phyloP scores from a whole-genome alignment of 106 monocot species.

The Hemerocallis citrina region DNA sequence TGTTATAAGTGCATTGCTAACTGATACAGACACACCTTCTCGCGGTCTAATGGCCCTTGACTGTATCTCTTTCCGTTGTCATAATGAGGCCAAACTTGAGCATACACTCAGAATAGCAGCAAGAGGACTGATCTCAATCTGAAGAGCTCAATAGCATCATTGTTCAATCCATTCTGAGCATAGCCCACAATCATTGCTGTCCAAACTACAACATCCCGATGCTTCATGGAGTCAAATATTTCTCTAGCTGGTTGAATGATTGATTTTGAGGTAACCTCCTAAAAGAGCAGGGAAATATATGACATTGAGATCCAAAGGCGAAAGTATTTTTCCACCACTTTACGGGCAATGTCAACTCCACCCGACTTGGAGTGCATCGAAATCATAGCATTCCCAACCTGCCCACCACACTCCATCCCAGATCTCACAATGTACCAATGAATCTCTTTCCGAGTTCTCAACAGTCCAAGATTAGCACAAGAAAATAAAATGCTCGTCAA shows the following conservation, averaged over 20 bases:
- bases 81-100: conserved; percentile 47
- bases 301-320: conserved; percentile 29
- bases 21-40: conserved; percentile 59
- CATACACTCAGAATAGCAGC: conserved; percentile 75
- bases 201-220: conserved; percentile 84
- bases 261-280: conserved; percentile 79
- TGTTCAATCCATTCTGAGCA: conserved; percentile 56
- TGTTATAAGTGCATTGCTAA: conserved; percentile 74
- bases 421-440: conserved; percentile 57
- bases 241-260: conserved; percentile 60
- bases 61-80: conserved; percentile 72
- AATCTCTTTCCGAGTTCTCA: conserved; percentile 56
- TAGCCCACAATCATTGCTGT: conserved; percentile 96
- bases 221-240: conserved; percentile 67
- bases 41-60: conserved; percentile 52
- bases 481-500: conserved; percentile 73
- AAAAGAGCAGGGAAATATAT: conserved; percentile 79
- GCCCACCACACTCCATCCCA: conserved; percentile 19
- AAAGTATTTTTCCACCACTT: conserved; percentile 21
- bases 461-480: conserved; percentile 53
- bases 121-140: conserved; percentile 38
- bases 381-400: conserved; percentile 79
- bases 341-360: conserved; percentile 41
- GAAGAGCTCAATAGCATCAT: conserved; percentile 66
- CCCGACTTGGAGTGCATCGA: conserved; percentile 90